These are phyloP conservation scores for Neocallimastix lanati DNA, from an alignment of 192 early-diverging fungal genomes.

Conservation along the genomic window DNA sequence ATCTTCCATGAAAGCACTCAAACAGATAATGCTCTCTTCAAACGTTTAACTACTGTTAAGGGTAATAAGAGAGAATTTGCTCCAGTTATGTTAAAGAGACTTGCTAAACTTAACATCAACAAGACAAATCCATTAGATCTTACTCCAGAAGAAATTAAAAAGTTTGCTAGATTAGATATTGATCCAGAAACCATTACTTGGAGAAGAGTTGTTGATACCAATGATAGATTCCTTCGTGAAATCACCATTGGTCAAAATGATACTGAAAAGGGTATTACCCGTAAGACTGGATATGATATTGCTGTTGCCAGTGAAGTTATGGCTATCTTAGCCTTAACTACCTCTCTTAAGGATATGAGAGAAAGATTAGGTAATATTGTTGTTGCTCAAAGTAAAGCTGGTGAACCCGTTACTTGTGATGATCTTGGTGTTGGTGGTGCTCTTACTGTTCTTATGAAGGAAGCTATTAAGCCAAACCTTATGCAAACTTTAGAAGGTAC, in stretches of 20 bases:
- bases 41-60: slow-evolving; percentile 69
- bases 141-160: slow-evolving; percentile 51
- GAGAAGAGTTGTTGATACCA: slow-evolving; percentile 91
- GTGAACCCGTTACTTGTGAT: slow-evolving; percentile 82
- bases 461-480: slow-evolving; percentile 93
- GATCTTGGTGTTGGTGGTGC: slow-evolving; percentile 92
- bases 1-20: slow-evolving; percentile 92
- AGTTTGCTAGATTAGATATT: slow-evolving; percentile 84
- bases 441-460: slow-evolving; percentile 91
- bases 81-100: slow-evolving; percentile 65
- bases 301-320: slow-evolving; percentile 93
- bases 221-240: slow-evolving; percentile 85
- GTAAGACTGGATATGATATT: slow-evolving; percentile 93
- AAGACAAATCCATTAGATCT: slow-evolving; percentile 63
- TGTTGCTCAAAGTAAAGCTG: slow-evolving; percentile 62
- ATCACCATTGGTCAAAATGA: slow-evolving; percentile 74
- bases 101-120: slow-evolving; percentile 60
- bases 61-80: slow-evolving; percentile 72
- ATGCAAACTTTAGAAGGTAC: slow-evolving; percentile 99
- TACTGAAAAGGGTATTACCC: slow-evolving; percentile 69
- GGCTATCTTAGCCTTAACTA: slow-evolving; percentile 88
- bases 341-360: slow-evolving; percentile 81
- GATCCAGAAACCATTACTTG: slow-evolving; percentile 87
- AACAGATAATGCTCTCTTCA: slow-evolving; percentile 52
- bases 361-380: slow-evolving; percentile 86